phyloP scores from a whole-genome alignment of 306 rosid genomes.

The Hippophae gyantsensis region DNA sequence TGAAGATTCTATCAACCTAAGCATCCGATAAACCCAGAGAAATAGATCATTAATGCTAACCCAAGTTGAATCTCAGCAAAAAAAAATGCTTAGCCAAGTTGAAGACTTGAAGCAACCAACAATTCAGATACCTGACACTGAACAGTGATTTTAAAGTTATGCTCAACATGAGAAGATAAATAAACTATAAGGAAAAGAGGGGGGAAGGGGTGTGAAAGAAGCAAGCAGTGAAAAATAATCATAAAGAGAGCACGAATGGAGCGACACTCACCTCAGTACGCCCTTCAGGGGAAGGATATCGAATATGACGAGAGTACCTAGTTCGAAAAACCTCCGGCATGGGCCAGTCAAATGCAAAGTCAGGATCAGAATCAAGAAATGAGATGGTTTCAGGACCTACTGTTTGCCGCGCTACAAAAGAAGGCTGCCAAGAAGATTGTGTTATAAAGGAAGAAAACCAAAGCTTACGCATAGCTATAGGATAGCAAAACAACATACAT shows the following conservation, averaged over 20 bases:
- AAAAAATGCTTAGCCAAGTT: too few relatives aligned
- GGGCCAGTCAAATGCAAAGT: slow-evolving; percentile 30
- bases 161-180: neutral
- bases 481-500: neutral
- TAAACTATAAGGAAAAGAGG: neutral
- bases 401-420: slow-evolving; percentile 45
- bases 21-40: too few relatives aligned
- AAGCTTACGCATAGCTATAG: neutral
- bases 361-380: slow-evolving; percentile 53
- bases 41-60: too few relatives aligned
- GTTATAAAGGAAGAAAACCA: slow-evolving; percentile 16
- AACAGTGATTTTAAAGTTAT: too few relatives aligned
- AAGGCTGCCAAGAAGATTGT: slow-evolving; percentile 44
- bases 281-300: slow-evolving; percentile 58
- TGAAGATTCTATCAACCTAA: too few relatives aligned
- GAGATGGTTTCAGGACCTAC: slow-evolving; percentile 48
- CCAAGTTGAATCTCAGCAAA: too few relatives aligned
- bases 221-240: neutral
- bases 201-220: neutral
- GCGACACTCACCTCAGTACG: slow-evolving; percentile 62
- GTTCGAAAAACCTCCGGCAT: slow-evolving; percentile 43
- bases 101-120: too few relatives aligned
- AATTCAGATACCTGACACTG: too few relatives aligned
- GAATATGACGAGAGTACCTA: slow-evolving; percentile 50
- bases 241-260: neutral